Percentiles rank a stretch among this genome's conserved stretches.
Evolutionary conservation across 2,329 filamentous ascomycete species (phyloP).

Genomic region (Fusarium proliferatum): DNA sequence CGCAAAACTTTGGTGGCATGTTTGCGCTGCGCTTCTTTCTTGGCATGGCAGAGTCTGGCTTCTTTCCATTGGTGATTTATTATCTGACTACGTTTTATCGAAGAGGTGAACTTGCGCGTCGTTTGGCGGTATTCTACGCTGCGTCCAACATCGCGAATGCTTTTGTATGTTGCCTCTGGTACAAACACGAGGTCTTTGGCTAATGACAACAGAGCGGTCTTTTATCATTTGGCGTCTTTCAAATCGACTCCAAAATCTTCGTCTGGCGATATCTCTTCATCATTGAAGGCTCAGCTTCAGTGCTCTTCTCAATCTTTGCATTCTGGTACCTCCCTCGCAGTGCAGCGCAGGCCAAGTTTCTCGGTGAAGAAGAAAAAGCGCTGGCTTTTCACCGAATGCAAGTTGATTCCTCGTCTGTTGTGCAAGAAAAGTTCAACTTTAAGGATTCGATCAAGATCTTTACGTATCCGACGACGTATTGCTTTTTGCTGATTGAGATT

Average conservation of each 20-base stretch:
- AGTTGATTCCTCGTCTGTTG: slow-evolving; percentile 13
- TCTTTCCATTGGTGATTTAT: slow-evolving; percentile 18
- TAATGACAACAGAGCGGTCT: neutral
- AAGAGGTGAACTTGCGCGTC: slow-evolving; percentile 10
- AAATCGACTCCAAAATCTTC: slow-evolving; percentile 2
- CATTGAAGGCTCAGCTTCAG: slow-evolving; percentile 9
- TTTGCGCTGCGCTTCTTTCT: slow-evolving; percentile 13
- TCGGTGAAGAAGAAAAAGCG: slow-evolving; percentile 10
- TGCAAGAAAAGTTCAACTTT: slow-evolving; percentile 14
- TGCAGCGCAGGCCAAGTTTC: slow-evolving; percentile 4
- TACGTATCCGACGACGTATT: slow-evolving; percentile 12
- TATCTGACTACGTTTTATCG: slow-evolving; percentile 16
- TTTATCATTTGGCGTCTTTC: slow-evolving; percentile 6
- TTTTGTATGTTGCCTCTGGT: neutral
- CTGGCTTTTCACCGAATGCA: slow-evolving; percentile 13
- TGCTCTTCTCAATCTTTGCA: slow-evolving; percentile 7
- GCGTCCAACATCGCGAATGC: slow-evolving; percentile 15
- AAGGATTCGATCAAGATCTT: slow-evolving; percentile 25
- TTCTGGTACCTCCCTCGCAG: slow-evolving; percentile 19
- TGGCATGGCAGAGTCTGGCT: slow-evolving; percentile 3
- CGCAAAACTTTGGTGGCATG: slow-evolving; percentile 11
- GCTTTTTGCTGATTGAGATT: slow-evolving; percentile 19
- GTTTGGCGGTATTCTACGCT: slow-evolving; percentile 9
- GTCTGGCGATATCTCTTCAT: slow-evolving; percentile 20
- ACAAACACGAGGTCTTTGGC: accelerated